Evolutionary conservation across 495 filamentous ascomycete species (phyloP).

Genomic region (Schizothecium vesticola): DNA sequence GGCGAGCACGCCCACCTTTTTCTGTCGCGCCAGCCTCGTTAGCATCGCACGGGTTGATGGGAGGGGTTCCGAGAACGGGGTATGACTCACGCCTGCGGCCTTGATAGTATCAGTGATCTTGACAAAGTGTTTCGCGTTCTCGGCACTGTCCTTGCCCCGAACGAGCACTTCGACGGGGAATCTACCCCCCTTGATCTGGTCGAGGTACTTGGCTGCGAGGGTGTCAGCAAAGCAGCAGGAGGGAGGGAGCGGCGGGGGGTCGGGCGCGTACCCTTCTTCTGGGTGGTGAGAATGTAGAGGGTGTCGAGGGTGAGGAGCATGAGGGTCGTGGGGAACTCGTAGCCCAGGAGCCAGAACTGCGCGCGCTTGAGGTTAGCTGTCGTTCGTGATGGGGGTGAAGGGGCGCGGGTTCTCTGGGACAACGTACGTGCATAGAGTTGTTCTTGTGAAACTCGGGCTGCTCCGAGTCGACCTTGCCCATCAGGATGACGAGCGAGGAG

Average conservation of each 20-base stretch:
- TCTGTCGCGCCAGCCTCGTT: slow-evolving; percentile 43
- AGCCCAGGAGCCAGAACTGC: slow-evolving; percentile 97
- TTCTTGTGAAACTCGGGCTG: slow-evolving; percentile 77
- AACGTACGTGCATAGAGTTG: slow-evolving; percentile 89
- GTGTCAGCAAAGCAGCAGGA: slow-evolving; percentile 17
- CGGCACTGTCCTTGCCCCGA: slow-evolving; percentile 79
- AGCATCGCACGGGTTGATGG: background rate
- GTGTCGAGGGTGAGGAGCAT: slow-evolving; percentile 84
- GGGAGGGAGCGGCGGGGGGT: too few species aligned
- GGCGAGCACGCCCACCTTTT: slow-evolving; percentile 78
- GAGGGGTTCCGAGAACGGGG: background rate
- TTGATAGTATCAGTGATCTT: slow-evolving; percentile 83
- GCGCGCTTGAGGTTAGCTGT: slow-evolving; percentile 15
- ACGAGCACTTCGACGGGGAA: slow-evolving; percentile 85
- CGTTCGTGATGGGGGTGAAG: too few species aligned
- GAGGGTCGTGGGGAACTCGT: slow-evolving; percentile 95
- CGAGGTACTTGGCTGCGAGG: slow-evolving; percentile 77
- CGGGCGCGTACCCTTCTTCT: slow-evolving; percentile 76
- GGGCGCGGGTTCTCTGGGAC: too few species aligned
- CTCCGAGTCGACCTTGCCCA: slow-evolving; percentile 89
- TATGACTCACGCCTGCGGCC: slow-evolving; percentile 67
- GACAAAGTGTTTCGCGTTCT: slow-evolving; percentile 80
- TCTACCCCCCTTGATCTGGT: slow-evolving; percentile 86
- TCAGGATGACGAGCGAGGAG: slow-evolving; percentile 76
- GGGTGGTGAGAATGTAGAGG: slow-evolving; percentile 86